These are phyloP conservation scores for Colletotrichum euphorbiae DNA, from an alignment of 2,329 filamentous ascomycete genomes.

Conservation along the genomic window DNA sequence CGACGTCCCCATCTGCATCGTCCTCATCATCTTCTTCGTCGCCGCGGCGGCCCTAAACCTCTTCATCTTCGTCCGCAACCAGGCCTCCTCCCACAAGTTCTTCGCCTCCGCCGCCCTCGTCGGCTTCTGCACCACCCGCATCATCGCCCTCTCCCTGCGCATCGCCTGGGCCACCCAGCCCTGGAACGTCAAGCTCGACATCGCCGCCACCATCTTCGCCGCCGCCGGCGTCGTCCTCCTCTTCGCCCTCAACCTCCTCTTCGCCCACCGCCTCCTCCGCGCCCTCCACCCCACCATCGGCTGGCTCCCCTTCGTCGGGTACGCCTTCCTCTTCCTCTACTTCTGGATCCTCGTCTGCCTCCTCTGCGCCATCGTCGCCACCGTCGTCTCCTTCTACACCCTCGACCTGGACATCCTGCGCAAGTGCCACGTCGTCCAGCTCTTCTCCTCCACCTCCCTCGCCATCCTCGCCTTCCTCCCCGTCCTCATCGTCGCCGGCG, in stretches of 20 bases:
- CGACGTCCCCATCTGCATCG: slow-evolving; percentile 73
- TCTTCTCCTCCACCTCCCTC: slow-evolving; percentile 74
- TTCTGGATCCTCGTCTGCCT: slow-evolving; percentile 68
- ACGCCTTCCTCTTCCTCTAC: slow-evolving; percentile 69
- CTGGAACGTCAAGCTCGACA: slow-evolving; percentile 55
- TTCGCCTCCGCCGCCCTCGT: slow-evolving; percentile 68
- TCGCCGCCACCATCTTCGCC: slow-evolving; percentile 76
- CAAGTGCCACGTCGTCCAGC: slow-evolving; percentile 72
- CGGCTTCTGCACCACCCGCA: slow-evolving; percentile 68
- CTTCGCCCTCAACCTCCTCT: slow-evolving; percentile 82
- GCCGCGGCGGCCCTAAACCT: slow-evolving; percentile 67
- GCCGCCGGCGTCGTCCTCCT: slow-evolving; percentile 80
- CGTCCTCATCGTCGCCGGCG: slow-evolving; percentile 63
- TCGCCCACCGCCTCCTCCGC: slow-evolving; percentile 79
- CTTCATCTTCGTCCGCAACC: slow-evolving; percentile 66
- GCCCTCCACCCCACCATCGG: slow-evolving; percentile 78
- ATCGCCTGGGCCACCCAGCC: slow-evolving; percentile 64
- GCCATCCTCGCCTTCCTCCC: slow-evolving; percentile 71
- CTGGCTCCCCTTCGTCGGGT: slow-evolving; percentile 68
- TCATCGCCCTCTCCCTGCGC: slow-evolving; percentile 62
- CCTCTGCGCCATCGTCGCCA: slow-evolving; percentile 73
- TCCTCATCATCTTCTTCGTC: slow-evolving; percentile 71
- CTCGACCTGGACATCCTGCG: slow-evolving; percentile 60
- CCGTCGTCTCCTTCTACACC: slow-evolving; percentile 76
- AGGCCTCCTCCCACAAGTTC: slow-evolving; percentile 66